Base-by-base conservation (phyloP, 179 eudicot genomes). In the Monotropa hypopitys region DNA sequence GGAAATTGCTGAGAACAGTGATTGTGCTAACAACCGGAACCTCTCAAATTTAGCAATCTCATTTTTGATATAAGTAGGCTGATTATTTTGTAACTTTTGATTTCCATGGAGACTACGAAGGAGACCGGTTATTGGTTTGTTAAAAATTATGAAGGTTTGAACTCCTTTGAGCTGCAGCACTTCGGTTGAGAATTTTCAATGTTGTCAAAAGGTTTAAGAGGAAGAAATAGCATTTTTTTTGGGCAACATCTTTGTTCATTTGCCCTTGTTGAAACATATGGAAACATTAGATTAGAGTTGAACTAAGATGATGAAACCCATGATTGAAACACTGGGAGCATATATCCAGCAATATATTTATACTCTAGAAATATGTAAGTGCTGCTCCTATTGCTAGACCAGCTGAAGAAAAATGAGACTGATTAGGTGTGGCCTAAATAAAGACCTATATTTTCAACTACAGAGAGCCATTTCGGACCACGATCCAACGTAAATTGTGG, bases 1-100 rank as follows among this genome's bases (percentile, higher is more conserved):
- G 84, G 97, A 92, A 72, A 91, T 90, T 72, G 96, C 93, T 12
- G 86, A 88, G 79, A 84, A 68, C 61, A 81, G 84, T 78, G 88
- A 87, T 71, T 80, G 40, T 26, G 87, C 81, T 54, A 83, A 77
- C 78, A 82, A 69, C 51, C 77, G 77, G 76, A 86, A 81, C 45
- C 70, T 90, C 2, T 62, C 81, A 21, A 81, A 85, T 43, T 73
- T 89, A 71, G 68, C 88, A 3, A 78, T 94, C 76, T 96, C 96
- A 11, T 89, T 90, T 33, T 51, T 77, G 30, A 72, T 91, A 51
- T 88, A 81, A 68, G 35, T 2, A 23, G 23, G 68, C 63, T 47
- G 32, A 28, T n/a, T 6, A 20, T 9, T 54, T 28, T 28, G 7
- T 54, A n/a, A 54, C 21, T 12, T 0, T 26, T 33, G 0, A 7